These are phyloP conservation scores for Byssochlamys sp. DNA, from an alignment of 2,329 filamentous ascomycete species.

Conservation along the genomic window DNA sequence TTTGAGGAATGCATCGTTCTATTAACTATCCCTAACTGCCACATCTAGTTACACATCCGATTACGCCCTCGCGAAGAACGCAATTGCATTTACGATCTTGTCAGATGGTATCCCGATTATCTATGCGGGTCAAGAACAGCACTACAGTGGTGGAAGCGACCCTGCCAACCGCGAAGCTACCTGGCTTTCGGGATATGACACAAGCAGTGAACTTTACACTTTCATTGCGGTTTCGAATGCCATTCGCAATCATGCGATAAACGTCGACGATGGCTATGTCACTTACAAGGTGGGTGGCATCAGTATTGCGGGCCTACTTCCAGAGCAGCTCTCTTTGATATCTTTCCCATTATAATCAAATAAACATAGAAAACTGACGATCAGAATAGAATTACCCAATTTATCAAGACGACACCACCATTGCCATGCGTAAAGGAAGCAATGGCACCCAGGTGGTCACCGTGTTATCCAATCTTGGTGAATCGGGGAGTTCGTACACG, in stretches of 20 bases:
- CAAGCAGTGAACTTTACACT: conserved; percentile 40
- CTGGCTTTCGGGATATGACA: conserved; percentile 47
- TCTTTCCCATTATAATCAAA: not conserved
- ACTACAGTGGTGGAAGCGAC: conserved; percentile 43
- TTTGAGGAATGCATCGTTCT: not conserved
- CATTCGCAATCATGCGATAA: conserved; percentile 39
- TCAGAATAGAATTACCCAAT: conserved; percentile 28
- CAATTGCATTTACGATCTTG: conserved; percentile 52
- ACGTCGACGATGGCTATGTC: conserved; percentile 29
- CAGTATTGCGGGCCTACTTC: no score
- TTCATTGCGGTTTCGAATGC: conserved; percentile 42
- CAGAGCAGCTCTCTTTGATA: not conserved
- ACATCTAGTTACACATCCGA: conserved; percentile 20
- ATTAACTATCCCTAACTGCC: not conserved
- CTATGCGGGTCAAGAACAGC: conserved; percentile 61
- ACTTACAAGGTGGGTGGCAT: conserved; percentile 23
- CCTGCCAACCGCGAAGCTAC: conserved; percentile 49
- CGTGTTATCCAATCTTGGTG: conserved; percentile 37
- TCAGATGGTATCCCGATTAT: conserved; percentile 54
- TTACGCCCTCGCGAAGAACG: conserved; percentile 48
- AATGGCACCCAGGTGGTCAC: conserved; percentile 33
- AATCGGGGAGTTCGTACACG: conserved; percentile 15
- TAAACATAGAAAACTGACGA: not conserved
- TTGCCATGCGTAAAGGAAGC: conserved; percentile 35
- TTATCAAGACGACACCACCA: conserved; percentile 34